Conservation (phyloP, 2,329 filamentous ascomycete genomes). For the Fonsecaea nubica region DNA sequence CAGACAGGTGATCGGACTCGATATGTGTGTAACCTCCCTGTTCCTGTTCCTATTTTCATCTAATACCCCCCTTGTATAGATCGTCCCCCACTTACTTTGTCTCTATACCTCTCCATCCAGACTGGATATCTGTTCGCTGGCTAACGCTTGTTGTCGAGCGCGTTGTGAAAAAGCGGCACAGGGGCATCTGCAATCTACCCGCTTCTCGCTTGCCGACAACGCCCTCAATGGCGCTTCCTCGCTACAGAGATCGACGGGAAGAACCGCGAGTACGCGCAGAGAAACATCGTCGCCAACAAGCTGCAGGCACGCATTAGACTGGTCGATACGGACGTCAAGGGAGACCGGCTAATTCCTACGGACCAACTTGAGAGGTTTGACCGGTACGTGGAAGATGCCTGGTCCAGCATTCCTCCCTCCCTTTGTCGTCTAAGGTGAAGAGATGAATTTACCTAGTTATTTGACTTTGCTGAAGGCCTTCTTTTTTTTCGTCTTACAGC, state of each 20-base stretch:
- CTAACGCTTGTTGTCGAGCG: background rate
- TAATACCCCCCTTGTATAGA: background rate
- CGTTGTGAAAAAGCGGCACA: constrained; percentile 65
- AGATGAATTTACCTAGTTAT: background rate
- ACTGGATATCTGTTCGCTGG: background rate
- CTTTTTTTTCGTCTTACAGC: constrained; percentile 39
- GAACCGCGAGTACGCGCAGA: constrained; percentile 69
- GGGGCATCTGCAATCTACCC: constrained; percentile 93
- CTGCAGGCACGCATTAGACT: constrained; percentile 70
- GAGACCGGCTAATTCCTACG: constrained; percentile 64
- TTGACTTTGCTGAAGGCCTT: background rate
- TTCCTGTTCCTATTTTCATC: background rate
- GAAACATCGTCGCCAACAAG: constrained; percentile 71
- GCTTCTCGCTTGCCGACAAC: constrained; percentile 73
- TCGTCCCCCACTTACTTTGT: no score
- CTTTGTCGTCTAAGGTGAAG: background rate
- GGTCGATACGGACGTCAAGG: constrained; percentile 57
- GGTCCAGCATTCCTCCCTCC: background rate
- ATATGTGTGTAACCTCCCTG: constrained; percentile 62
- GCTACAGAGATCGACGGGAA: constrained; percentile 80
- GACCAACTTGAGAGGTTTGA: constrained; percentile 47
- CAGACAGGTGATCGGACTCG: constrained; percentile 71
- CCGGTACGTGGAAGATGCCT: constrained; percentile 38
- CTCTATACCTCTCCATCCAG: background rate
- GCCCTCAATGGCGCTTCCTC: constrained; percentile 73